A percentile compares a stretch with the other conserved stretches of the same genome.
Conservation (phyloP, 1,284 basidiomycete species). For the Mrakiaceae sp. region DNA sequence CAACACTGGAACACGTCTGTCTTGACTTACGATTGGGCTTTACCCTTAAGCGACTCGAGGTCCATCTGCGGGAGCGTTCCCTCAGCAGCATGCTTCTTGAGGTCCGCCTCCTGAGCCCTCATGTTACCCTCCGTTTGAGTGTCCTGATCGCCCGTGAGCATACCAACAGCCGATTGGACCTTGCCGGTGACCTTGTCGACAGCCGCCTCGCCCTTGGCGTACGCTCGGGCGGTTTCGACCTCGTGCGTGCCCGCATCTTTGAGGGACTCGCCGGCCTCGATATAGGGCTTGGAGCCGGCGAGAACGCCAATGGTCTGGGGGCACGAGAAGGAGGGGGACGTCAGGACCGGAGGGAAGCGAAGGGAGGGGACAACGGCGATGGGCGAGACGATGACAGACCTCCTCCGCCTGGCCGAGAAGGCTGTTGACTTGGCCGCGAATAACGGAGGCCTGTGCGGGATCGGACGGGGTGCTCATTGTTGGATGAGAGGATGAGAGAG, state of each 20-base stretch:
- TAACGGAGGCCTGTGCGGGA: too few relatives aligned
- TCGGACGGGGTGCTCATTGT: too few relatives aligned
- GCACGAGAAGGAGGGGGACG: not conserved
- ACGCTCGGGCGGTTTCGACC: constrained; percentile 28
- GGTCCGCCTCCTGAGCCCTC: constrained; percentile 30
- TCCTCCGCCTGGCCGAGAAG: too few relatives aligned
- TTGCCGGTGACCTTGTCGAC: constrained; percentile 29
- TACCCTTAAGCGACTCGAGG: constrained; percentile 17
- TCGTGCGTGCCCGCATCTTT: constrained; percentile 26
- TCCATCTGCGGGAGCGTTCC: constrained; percentile 14
- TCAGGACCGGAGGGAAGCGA: not conserved
- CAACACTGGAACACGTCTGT: constrained; percentile 22
- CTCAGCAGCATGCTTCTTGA: constrained; percentile 25
- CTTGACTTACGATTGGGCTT: constrained; percentile 15
- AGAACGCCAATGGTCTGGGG: constrained; percentile 5
- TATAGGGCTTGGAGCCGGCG: constrained; percentile 22
- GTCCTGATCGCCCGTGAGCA: constrained; percentile 31
- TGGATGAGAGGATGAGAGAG: too few relatives aligned
- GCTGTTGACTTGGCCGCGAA: too few relatives aligned
- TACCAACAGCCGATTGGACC: constrained; percentile 31
- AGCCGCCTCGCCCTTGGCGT: constrained; percentile 26
- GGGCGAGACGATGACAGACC: too few relatives aligned
- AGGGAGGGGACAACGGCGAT: too few relatives aligned
- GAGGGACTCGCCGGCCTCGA: constrained; percentile 24
- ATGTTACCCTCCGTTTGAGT: constrained; percentile 31